Base-by-base conservation (phyloP, 345 rosid species). In the Heritiera fomes region DNA sequence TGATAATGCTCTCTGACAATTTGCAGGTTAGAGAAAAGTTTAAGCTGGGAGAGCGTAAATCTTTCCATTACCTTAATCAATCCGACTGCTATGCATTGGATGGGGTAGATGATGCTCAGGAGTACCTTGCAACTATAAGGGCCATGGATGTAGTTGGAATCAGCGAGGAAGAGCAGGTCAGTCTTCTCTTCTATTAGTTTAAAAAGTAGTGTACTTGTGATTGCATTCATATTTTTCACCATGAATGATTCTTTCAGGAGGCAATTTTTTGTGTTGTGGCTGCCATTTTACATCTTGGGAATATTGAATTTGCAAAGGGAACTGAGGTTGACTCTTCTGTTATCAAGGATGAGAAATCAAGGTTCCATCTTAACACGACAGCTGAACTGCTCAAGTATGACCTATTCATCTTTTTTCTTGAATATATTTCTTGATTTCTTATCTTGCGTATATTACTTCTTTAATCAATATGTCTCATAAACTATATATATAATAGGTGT, bases 101-200 rank as follows among this genome's bases (percentile, higher is more conserved):
- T 83, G 99, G 98, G 63, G 88, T 96, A 77, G 89, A 88, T 87
- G 99, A 96, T 84, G 79, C 93, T 3, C 89, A 92, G 72, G 99
- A 96, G 84, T 96, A 96, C 83, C 91, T 92, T 59, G 98, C 99
- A 65, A 96, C 99, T 77, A 94, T 98, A 82, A 85, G 99, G 83
- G 99, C 99, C 60, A 96, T 96, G 99, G 99, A 96, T 85, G 60
- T 96, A 47, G 99, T 96, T 76, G 99, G 99, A 87, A 92, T 96
- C 85, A 91, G 92, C 66, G 98, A 91, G 86, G 99, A 96, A 80
- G 98, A 94, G 67, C 99, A 96, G 95, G 99, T 94, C 75, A 77
- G 88, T 82, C 47, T 83, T 79, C 74, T 7, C 43, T 65, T 68
- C 79, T 9, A 76, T 76, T 66, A 32, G 65, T 76, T 78, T 75